Conservation (phyloP, 2,329 filamentous ascomycete species). For the Torrubiellomyces zombiae region DNA sequence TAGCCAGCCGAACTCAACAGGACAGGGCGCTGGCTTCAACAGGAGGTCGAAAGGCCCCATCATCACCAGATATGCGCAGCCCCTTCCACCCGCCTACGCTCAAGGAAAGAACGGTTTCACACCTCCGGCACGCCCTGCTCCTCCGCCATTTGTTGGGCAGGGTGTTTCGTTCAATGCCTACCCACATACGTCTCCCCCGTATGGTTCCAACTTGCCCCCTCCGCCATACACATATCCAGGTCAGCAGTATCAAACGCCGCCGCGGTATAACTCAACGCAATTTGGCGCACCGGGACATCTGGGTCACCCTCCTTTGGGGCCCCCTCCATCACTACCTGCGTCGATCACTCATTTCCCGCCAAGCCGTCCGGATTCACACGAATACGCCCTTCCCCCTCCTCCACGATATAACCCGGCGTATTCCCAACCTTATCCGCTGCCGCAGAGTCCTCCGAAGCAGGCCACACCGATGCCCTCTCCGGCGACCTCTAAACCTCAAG, state of each 20-base stretch:
- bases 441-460: too few relatives aligned
- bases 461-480: too few relatives aligned
- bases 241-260: slow-evolving; percentile 9
- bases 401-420: slow-evolving; percentile 3
- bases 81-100: slow-evolving; percentile 5
- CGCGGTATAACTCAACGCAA: slow-evolving; percentile 7
- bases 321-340: slow-evolving; percentile 3
- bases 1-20: slow-evolving; percentile 11
- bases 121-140: slow-evolving; percentile 8
- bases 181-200: slow-evolving; percentile 9
- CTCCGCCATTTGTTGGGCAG: too few relatives aligned
- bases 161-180: too few relatives aligned
- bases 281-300: slow-evolving; percentile 6
- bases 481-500: too few relatives aligned
- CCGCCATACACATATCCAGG: slow-evolving; percentile 11
- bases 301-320: slow-evolving; percentile 4
- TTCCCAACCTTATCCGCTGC: slow-evolving; percentile 2
- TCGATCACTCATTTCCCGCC: slow-evolving; percentile 1
- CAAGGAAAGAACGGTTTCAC: slow-evolving; percentile 7
- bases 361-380: slow-evolving; percentile 2
- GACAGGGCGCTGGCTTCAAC: slow-evolving; percentile 12
- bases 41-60: slow-evolving; percentile 16
- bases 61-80: slow-evolving; percentile 19
- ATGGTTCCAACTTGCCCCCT: slow-evolving; percentile 9
- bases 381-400: slow-evolving; percentile 1